Conservation (phyloP, 768 basidiomycete species). For the Hygrocybe punicea region DNA sequence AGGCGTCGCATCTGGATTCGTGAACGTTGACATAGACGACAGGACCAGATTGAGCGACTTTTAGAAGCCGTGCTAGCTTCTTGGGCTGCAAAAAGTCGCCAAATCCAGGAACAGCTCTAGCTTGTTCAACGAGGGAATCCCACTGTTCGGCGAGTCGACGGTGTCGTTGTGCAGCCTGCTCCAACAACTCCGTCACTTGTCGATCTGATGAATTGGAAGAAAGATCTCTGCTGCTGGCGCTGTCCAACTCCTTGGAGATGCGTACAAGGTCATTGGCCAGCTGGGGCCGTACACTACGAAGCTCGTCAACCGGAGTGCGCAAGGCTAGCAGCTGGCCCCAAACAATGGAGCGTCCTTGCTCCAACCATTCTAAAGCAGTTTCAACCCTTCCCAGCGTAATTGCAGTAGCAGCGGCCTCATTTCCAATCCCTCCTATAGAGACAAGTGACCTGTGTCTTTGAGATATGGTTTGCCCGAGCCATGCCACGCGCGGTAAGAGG, state of each 20-base stretch:
- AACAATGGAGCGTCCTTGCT: slow-evolving; percentile 23
- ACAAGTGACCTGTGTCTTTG: slow-evolving; percentile 8
- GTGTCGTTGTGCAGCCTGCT: slow-evolving; percentile 9
- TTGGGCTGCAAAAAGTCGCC: slow-evolving; percentile 8
- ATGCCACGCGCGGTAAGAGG: slow-evolving; percentile 14
- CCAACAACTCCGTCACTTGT: slow-evolving; percentile 5
- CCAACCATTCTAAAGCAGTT: slow-evolving; percentile 22
- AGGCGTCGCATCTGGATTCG: slow-evolving; percentile 18
- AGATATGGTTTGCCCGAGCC: slow-evolving; percentile 14
- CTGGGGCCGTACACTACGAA: slow-evolving; percentile 1
- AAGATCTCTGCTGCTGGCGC: slow-evolving; percentile 4
- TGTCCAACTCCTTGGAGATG: slow-evolving; percentile 11
- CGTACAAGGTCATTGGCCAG: slow-evolving; percentile 7
- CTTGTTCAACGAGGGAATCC: slow-evolving; percentile 14
- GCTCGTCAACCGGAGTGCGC: slow-evolving; percentile 19
- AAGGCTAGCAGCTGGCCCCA: slow-evolving; percentile 19
- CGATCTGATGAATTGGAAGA: not conserved
- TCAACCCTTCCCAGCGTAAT: slow-evolving; percentile 5
- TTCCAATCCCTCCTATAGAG: slow-evolving; percentile 3
- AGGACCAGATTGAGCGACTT: slow-evolving; percentile 11
- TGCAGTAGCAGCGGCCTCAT: slow-evolving; percentile 12
- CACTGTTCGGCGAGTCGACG: slow-evolving; percentile 16
- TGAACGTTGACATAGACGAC: slow-evolving; percentile 20
- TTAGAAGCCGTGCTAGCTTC: slow-evolving; percentile 6
- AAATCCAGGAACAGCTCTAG: slow-evolving; percentile 14